Percentiles rank a stretch among this genome's conserved stretches.
phyloP scores from a whole-genome alignment of 1,139 yeast genomes.

The Eremothecium cymbalariae region DNA sequence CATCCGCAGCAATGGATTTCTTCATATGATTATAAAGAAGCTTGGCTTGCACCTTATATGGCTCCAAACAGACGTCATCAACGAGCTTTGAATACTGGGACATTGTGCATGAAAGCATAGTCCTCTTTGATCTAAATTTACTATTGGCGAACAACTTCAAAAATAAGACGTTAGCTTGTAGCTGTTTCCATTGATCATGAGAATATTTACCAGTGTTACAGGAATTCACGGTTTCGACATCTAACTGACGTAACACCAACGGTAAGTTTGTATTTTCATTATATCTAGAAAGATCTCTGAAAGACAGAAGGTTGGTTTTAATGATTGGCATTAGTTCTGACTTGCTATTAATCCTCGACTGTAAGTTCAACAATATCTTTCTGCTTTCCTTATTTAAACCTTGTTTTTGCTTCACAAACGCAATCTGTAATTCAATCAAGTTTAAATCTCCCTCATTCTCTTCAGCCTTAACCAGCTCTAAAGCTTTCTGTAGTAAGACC shows the following conservation, averaged over 20 bases:
- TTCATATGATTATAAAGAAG: constrained; percentile 20
- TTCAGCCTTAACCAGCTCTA: constrained; percentile 26
- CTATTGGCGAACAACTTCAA: constrained; percentile 24
- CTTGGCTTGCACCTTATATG: constrained; percentile 27
- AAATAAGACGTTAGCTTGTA: constrained; percentile 19
- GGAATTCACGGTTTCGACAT: constrained; percentile 21
- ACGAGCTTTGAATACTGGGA: constrained; percentile 21
- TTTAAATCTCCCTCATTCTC: constrained; percentile 34
- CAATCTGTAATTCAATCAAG: constrained; percentile 49
- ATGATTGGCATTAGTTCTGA: constrained; percentile 26
- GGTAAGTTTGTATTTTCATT: constrained; percentile 21
- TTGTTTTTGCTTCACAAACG: constrained; percentile 49
- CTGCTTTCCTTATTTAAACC: constrained; percentile 41
- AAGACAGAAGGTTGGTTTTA: constrained; percentile 28
- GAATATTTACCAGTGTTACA: constrained; percentile 21
- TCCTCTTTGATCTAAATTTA: constrained; percentile 14
- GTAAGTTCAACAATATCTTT: constrained; percentile 33
- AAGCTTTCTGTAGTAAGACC: constrained; percentile 44
- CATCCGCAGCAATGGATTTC: constrained; percentile 17
- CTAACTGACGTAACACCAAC: constrained; percentile 31
- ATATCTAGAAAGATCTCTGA: constrained; percentile 22
- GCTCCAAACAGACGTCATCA: constrained; percentile 23
- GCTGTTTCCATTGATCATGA: constrained; percentile 21
- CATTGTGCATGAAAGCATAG: constrained; percentile 20
- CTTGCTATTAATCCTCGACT: constrained; percentile 20